These are phyloP conservation scores for Yamadazyma oceani DNA, from an alignment of 1,139 yeast species.

Conservation along the genomic window DNA sequence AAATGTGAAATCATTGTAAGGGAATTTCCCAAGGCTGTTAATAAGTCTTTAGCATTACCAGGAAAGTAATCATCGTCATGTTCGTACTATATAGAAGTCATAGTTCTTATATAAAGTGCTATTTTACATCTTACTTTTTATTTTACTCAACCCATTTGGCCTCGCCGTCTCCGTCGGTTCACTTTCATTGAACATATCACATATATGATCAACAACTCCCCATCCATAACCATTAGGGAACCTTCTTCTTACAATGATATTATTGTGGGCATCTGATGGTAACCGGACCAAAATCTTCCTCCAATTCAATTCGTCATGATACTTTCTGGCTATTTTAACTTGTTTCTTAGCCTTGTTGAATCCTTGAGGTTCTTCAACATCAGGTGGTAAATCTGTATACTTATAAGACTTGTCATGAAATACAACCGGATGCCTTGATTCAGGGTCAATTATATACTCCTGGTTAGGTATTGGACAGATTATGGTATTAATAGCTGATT, in stretches of 20 bases:
- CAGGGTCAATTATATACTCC: conserved; percentile 35
- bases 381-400: conserved; percentile 59
- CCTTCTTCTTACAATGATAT: conserved; percentile 82
- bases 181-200: conserved; percentile 20
- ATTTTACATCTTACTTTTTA: conserved; percentile 16
- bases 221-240: conserved; percentile 96
- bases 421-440: conserved; percentile 52
- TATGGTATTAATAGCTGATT: conserved; percentile 42
- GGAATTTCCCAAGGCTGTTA: conserved; percentile 62
- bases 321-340: conserved; percentile 81
- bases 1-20: conserved; percentile 80
- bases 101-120: background rate
- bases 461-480: conserved; percentile 46
- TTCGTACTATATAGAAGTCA: background rate
- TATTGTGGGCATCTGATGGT: conserved; percentile 95
- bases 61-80: conserved; percentile 13
- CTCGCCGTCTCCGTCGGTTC: conserved; percentile 1
- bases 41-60: conserved; percentile 25
- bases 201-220: conserved; percentile 69
- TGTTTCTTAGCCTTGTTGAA: conserved; percentile 47
- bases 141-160: conserved; percentile 5
- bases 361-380: conserved; percentile 12
- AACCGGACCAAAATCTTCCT: conserved; percentile 84
- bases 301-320: conserved; percentile 82
- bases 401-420: conserved; percentile 80